Evolutionary conservation across 2,329 filamentous ascomycete genomes (phyloP).

Genomic region (Cephalotrichum gorgonifer): DNA sequence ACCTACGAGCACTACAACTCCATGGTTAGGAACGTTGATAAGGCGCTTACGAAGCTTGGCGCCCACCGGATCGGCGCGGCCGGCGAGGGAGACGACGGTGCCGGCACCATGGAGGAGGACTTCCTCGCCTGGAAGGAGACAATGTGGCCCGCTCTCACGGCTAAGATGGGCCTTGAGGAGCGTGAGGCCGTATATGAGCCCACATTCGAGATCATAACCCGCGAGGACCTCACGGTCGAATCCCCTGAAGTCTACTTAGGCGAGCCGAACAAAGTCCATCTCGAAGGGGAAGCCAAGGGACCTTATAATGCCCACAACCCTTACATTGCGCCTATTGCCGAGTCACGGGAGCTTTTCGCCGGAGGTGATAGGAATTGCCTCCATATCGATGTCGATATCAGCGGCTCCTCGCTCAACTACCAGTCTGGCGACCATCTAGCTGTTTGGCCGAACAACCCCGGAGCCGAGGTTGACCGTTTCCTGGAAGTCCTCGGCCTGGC

Average conservation of each 20-base stretch:
- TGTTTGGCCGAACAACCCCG: conserved; percentile 92
- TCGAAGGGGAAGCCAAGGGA: conserved; percentile 72
- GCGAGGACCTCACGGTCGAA: conserved; percentile 61
- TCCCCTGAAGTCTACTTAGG: conserved; percentile 82
- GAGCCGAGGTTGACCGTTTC: conserved; percentile 84
- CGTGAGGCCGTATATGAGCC: conserved; percentile 95
- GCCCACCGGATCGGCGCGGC: conserved; percentile 76
- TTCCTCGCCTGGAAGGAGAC: conserved; percentile 98
- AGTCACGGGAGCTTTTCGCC: conserved; percentile 84
- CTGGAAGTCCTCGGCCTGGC: conserved; percentile 66
- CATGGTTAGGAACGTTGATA: conserved; percentile 89
- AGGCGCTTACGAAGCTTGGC: conserved; percentile 70
- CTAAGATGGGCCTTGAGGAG: conserved; percentile 83
- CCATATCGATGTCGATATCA: conserved; percentile 90
- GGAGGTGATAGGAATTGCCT: conserved; percentile 89
- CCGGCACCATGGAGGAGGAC: conserved; percentile 99
- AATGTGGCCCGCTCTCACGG: conserved; percentile 83
- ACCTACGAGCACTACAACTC: conserved; percentile 99
- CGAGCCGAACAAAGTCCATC: conserved; percentile 92
- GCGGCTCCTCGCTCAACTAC: conserved; percentile 81
- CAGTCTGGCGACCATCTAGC: conserved; percentile 97
- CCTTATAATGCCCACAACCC: conserved; percentile 96
- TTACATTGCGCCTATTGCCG: conserved; percentile 85
- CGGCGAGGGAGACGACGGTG: conserved; percentile 94
- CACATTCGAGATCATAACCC: conserved; percentile 72